Evolutionary conservation across 768 basidiomycete species (phyloP).

Genomic region (Bullera alba): DNA sequence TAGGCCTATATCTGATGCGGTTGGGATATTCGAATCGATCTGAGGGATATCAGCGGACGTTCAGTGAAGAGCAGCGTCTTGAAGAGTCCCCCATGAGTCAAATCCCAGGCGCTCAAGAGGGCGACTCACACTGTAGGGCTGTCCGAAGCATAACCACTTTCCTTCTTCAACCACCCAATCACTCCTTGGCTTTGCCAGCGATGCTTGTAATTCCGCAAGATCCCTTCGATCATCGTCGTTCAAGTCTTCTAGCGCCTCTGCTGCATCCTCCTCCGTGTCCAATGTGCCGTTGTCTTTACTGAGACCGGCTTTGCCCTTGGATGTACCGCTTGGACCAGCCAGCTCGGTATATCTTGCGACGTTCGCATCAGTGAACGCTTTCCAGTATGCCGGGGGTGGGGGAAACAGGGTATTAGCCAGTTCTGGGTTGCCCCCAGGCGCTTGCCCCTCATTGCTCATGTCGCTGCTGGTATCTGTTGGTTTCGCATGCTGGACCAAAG

Average conservation of each 20-base stretch:
- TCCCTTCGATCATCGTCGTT: constrained; percentile 5
- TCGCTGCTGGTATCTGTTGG: not conserved
- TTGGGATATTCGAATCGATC: constrained; percentile 25
- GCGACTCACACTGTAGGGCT: constrained; percentile 22
- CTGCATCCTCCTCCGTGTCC: not conserved
- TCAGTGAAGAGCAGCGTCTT: not conserved
- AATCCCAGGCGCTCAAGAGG: not conserved
- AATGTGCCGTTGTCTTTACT: not conserved
- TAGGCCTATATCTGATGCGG: constrained; percentile 22
- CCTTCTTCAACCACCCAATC: constrained; percentile 36
- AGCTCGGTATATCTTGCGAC: constrained; percentile 12
- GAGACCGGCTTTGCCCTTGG: constrained; percentile 5
- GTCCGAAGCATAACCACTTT: constrained; percentile 36
- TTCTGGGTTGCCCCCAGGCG: not conserved
- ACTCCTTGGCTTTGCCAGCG: constrained; percentile 19
- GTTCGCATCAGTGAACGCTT: constrained; percentile 17
- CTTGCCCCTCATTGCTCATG: not conserved
- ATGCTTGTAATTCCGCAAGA: constrained; percentile 3
- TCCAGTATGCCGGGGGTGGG: constrained; percentile 32
- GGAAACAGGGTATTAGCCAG: constrained; percentile 40
- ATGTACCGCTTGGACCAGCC: constrained; percentile 6
- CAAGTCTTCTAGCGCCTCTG: not conserved
- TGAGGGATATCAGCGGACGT: not conserved
- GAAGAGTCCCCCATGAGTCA: not conserved
- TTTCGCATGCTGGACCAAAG: too few species aligned